Evolutionary conservation across 2,329 filamentous ascomycete genomes (phyloP), one percentile per base, ranked within the genome.

Genomic region (Lachnellula willkommii): DNA sequence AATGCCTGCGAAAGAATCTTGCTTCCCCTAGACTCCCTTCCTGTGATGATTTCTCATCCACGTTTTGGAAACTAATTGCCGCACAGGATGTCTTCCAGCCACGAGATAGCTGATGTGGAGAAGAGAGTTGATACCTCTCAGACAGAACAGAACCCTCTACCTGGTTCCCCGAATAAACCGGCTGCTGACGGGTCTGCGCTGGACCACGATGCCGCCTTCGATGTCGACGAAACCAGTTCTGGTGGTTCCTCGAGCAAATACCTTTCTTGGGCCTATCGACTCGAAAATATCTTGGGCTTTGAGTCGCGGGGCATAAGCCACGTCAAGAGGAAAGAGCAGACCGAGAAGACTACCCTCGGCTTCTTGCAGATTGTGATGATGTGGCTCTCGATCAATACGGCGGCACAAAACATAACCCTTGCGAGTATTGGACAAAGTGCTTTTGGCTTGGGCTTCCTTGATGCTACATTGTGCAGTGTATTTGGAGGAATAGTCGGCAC

Each of bases 1-100:
- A 93, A 94, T 93, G 90, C 89, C 88, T 91, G 91, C 91, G 91
- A 90, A 93, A 95, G 90, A 88, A 95, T 93, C 90, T 94, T 95
- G 89, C 81, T 80, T 76, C 76, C 74, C 67, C 70, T 69, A 64
- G 66, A 62, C n/a, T 22, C 45, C 24, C 45, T 47, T 22, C 20
- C n/a, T 22, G 17, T 20, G 11, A 45, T 17, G 42, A 20, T 24
- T 24, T 11, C 2, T 26, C 15, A 20, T 12, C n/a, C 17, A 45
- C n/a, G 42, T 65, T 65, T 57, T 57, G 62, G 61, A 61, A 68
- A 46, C 57, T 61, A 50, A 60, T 52, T 47, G 17, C n/a, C 3
- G 14, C 17, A 45, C 50, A 64, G 60, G 35, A 64, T 64, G 56
- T 55, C 55, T 22, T 50, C 59, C 17, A 59, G 40, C 47, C 52